Percentiles rank a stretch among this genome's conserved stretches.
Conservation (phyloP, 768 basidiomycete genomes). For the Daedalea quercina region DNA sequence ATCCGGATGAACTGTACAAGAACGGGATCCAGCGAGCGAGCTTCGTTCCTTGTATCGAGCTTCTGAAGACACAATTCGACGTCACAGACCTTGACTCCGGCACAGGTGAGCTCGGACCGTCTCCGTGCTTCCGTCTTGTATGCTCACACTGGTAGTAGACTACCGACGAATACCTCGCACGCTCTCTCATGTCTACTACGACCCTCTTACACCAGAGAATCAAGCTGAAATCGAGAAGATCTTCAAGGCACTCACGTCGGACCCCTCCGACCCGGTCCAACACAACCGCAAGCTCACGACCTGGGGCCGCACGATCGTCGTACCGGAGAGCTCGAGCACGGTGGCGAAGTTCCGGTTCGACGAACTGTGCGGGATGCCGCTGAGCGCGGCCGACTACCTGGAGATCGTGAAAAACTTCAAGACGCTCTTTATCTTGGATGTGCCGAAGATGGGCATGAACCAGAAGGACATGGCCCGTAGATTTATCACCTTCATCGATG, state of each 20-base stretch:
- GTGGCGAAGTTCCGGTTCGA: constrained; percentile 85
- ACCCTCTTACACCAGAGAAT: constrained; percentile 67
- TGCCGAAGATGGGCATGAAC: constrained; percentile 82
- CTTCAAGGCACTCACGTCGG: constrained; percentile 64
- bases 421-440: constrained; percentile 81
- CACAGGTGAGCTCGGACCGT: constrained; percentile 76
- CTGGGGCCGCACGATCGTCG: constrained; percentile 83
- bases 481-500: constrained; percentile 97
- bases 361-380: constrained; percentile 80
- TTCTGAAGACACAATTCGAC: constrained; percentile 81
- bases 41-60: constrained; percentile 91
- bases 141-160: too few relatives aligned
- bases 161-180: constrained; percentile 92
- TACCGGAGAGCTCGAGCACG: constrained; percentile 74
- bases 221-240: constrained; percentile 71
- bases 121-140: too few relatives aligned
- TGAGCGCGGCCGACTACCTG: constrained; percentile 94
- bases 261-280: constrained; percentile 50
- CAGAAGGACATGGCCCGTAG: constrained; percentile 91
- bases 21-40: constrained; percentile 96
- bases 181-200: constrained; percentile 90
- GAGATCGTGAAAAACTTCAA: constrained; percentile 86
- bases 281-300: constrained; percentile 60
- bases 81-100: constrained; percentile 94
- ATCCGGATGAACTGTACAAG: constrained; percentile 96